Conservation (phyloP, 2,329 filamentous ascomycete genomes). For the Clarireedia hainanense region DNA sequence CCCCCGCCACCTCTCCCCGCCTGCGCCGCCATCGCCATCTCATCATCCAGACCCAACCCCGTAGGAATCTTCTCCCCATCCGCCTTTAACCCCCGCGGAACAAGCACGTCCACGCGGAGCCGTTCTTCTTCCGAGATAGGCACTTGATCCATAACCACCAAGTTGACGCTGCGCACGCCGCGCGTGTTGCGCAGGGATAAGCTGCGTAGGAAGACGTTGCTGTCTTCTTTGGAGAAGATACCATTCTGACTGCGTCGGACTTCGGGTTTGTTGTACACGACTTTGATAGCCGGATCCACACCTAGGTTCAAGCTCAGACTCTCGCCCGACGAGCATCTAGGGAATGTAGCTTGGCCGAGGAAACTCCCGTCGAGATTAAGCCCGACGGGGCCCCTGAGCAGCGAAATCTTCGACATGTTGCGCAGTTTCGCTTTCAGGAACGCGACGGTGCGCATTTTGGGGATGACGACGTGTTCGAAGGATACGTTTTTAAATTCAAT, state of each 20-base stretch:
- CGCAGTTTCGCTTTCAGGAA: conserved; percentile 51
- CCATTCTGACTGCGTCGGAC: conserved; percentile 43
- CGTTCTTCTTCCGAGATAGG: conserved; percentile 55
- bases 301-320: conserved; percentile 47
- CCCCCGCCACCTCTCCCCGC: conserved; percentile 9
- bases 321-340: conserved; percentile 48
- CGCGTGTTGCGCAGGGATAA: conserved; percentile 45
- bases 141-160: conserved; percentile 52
- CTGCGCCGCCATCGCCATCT: conserved; percentile 13
- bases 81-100: conserved; percentile 39
- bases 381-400: conserved; percentile 47
- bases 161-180: conserved; percentile 32
- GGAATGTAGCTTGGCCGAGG: conserved; percentile 47
- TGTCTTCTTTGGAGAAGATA: conserved; percentile 46
- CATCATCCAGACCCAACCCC: conserved; percentile 24
- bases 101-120: conserved; percentile 42
- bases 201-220: conserved; percentile 40
- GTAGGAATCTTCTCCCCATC: conserved; percentile 33
- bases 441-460: conserved; percentile 52
- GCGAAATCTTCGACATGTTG: conserved; percentile 47
- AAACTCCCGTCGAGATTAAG: conserved; percentile 58
- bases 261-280: conserved; percentile 48
- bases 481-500: conserved; percentile 41
- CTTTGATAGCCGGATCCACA: conserved; percentile 49
- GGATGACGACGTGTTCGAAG: conserved; percentile 51